phyloP scores from a whole-genome alignment of 2,329 filamentous ascomycete species.

The Colletotrichum sp. region DNA sequence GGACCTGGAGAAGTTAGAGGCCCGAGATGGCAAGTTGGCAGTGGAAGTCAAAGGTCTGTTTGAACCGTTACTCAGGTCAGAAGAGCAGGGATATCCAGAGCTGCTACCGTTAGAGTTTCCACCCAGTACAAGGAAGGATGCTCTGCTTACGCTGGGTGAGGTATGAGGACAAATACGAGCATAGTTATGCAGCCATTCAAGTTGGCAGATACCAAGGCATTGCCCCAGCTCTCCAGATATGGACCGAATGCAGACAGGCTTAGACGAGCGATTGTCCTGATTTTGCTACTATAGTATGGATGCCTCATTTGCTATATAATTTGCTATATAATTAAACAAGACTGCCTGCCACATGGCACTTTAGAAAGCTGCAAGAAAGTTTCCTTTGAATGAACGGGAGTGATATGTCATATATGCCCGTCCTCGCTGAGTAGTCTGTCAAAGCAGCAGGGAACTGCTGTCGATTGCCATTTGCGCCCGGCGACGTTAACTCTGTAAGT shows the following conservation, averaged over 20 bases:
- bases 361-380: background rate
- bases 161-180: background rate
- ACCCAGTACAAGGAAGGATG: background rate
- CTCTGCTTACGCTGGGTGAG: constrained; percentile 9
- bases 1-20: constrained; percentile 29
- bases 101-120: constrained; percentile 26
- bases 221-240: background rate
- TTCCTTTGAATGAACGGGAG: background rate
- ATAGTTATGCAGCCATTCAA: background rate
- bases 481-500: background rate
- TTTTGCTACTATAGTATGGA: background rate
- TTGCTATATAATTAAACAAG: background rate
- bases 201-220: background rate
- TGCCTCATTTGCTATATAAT: background rate
- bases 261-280: background rate
- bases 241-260: background rate
- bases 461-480: background rate
- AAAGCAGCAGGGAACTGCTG: background rate
- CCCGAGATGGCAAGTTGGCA: constrained; percentile 26
- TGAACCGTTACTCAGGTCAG: constrained; percentile 21
- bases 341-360: background rate
- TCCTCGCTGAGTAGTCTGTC: background rate
- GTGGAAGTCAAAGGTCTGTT: constrained; percentile 30
- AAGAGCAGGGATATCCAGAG: constrained; percentile 2
- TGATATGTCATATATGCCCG: background rate